A percentile compares a stretch with the other conserved stretches of the same genome.
Evolutionary conservation across 805 yeast genomes (phyloP).

Genomic region (Yamadazyma philogaea): DNA sequence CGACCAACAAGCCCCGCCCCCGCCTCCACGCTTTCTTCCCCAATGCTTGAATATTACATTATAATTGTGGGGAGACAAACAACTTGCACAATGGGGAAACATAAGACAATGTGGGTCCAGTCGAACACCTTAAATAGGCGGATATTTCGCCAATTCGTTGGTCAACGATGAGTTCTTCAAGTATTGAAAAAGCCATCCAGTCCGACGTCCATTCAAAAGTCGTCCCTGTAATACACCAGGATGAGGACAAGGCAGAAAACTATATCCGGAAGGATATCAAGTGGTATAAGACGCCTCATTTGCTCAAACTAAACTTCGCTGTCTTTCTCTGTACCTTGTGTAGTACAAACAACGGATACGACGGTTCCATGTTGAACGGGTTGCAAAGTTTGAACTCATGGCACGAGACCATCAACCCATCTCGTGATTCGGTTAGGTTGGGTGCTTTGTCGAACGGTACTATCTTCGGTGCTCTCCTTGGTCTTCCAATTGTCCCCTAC

Average conservation of each 20-base stretch:
- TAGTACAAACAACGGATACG: slow-evolving; percentile 48
- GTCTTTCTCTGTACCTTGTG: slow-evolving; percentile 43
- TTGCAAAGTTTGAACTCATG: slow-evolving; percentile 45
- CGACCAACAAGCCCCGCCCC: no score
- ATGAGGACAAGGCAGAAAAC: slow-evolving; percentile 15
- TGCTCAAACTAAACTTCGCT: slow-evolving; percentile 33
- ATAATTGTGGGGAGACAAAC: no score
- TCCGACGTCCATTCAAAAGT: background rate
- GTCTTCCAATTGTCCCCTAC: slow-evolving; percentile 26
- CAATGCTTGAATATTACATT: no score
- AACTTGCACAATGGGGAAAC: no score
- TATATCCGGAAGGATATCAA: slow-evolving; percentile 19
- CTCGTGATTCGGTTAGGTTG: slow-evolving; percentile 27
- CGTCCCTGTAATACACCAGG: background rate
- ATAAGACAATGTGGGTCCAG: no score
- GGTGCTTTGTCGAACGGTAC: slow-evolving; percentile 44
- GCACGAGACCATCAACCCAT: slow-evolving; percentile 39
- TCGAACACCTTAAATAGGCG: no score
- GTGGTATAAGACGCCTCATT: slow-evolving; percentile 36
- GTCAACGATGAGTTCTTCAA: slow-evolving; percentile 13
- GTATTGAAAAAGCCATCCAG: slow-evolving; percentile 8
- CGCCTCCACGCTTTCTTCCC: no score
- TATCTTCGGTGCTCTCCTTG: slow-evolving; percentile 37
- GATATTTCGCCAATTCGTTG: no score
- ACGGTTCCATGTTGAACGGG: slow-evolving; percentile 50